A percentile compares a stretch with the other conserved stretches of the same genome.
phyloP scores from a whole-genome alignment of 495 filamentous ascomycete genomes.

The Lophium mytilinum region DNA sequence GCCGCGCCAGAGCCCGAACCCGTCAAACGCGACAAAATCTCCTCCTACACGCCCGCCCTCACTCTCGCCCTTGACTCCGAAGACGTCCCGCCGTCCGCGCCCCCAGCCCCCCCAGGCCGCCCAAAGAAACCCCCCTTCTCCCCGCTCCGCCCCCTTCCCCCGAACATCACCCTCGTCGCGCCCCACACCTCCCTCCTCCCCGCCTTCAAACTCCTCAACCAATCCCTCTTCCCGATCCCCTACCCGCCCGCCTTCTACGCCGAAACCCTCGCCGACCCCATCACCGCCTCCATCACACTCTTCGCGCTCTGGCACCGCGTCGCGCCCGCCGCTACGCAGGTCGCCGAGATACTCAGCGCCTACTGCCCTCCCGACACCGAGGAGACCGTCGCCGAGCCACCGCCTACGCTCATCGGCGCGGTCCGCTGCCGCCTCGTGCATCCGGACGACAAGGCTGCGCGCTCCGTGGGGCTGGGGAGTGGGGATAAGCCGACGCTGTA shows the following conservation, averaged over 20 bases:
- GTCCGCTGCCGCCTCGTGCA: slow-evolving; percentile 34
- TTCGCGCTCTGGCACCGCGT: slow-evolving; percentile 58
- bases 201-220: slow-evolving; percentile 71
- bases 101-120: slow-evolving; percentile 9
- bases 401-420: slow-evolving; percentile 56
- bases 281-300: slow-evolving; percentile 63
- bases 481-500: slow-evolving; percentile 60
- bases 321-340: slow-evolving; percentile 31
- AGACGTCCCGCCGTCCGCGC: slow-evolving; percentile 8
- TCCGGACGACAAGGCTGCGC: not conserved
- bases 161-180: slow-evolving; percentile 29
- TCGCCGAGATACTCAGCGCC: not conserved
- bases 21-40: not conserved
- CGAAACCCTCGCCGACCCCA: slow-evolving; percentile 58
- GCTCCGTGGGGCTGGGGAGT: slow-evolving; percentile 75
- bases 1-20: slow-evolving; percentile 9
- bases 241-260: slow-evolving; percentile 85
- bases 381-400: slow-evolving; percentile 10
- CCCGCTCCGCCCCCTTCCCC: slow-evolving; percentile 21
- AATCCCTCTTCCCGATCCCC: slow-evolving; percentile 74
- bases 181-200: slow-evolving; percentile 46
- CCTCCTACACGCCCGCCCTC: not conserved
- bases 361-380: slow-evolving; percentile 3
- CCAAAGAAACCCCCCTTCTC: slow-evolving; percentile 2
- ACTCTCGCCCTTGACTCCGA: slow-evolving; percentile 10